Base-by-base conservation (phyloP, 192 early-diverging fungal species). In the Gamsiella multidivaricata region DNA sequence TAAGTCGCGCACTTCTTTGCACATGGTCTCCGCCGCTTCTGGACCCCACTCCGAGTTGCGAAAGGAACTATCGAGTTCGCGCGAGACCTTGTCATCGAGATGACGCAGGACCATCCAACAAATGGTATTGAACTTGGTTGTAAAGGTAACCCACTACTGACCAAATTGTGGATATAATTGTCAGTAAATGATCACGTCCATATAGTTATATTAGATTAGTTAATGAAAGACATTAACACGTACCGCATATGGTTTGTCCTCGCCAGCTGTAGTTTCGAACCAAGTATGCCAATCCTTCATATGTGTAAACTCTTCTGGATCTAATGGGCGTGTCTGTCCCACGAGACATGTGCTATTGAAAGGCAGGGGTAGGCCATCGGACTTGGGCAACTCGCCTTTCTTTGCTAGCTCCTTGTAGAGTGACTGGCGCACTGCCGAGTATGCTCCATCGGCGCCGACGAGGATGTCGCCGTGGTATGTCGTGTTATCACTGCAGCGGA, bases 31-130 rank as follows among this genome's bases (percentile, higher is more conserved):
- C 14, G 70, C 70, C 9, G 70, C 53, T 31, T 59, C 62, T 3
- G 61, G 61, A 3, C 70, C 70, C 70, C 70, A 73, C 50, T 73
- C 70, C 6, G 70, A 53, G 41, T 73, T 73, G 1, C 49, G 5
- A 39, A 59, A 64, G 1, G 47, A 34, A 42, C 62, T 65, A 5
- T 65, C 56, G n/a, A 49, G 20, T 5, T 58, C 31, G 20, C 57
- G 47, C 15, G 58, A 54, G 14, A 29, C 46, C 11, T 64, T 58
- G 14, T 60, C 39, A 2, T 46, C 56, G 12, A 74, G 14, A 60
- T 74, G 70, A 1, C 56, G 36, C 7, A 74, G 14, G 25, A 74
- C 50, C 62, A 74, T 64, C 70, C 70, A 74, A 11, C 56, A 60
- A 3, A 74, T 61, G 0, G 56, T 74, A 28, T 59, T 52, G 29